Percentiles rank a stretch among this genome's conserved stretches.
Evolutionary conservation across 83 land plant genomes (phyloP).

Genomic region (Picea abies): DNA sequence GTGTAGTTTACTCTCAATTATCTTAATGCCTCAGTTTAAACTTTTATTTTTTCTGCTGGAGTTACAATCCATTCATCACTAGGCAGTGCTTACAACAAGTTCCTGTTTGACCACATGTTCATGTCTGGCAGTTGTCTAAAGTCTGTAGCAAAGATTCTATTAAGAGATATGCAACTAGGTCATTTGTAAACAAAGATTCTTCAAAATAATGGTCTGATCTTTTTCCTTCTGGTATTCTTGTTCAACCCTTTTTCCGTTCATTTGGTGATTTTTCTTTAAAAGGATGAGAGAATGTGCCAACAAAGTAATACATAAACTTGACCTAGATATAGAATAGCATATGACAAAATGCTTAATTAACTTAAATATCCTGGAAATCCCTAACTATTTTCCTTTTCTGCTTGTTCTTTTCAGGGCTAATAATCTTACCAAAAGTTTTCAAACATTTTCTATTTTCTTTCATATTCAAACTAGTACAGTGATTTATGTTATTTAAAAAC

Average conservation of each 20-base stretch:
- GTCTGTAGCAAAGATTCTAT: neutral
- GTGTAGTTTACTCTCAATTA: neutral
- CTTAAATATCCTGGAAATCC: too few species aligned
- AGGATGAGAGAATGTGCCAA: neutral
- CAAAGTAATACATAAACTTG: too few species aligned
- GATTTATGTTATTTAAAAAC: neutral
- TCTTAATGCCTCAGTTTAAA: too few species aligned
- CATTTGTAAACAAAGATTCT: neutral
- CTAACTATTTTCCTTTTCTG: neutral
- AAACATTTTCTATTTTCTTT: neutral
- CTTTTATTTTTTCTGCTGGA: too few species aligned
- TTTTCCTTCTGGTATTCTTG: neutral
- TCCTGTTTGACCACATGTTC: too few species aligned
- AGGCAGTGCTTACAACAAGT: too few species aligned
- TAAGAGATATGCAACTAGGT: neutral
- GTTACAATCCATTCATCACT: too few species aligned
- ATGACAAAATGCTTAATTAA: neutral
- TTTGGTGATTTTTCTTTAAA: neutral
- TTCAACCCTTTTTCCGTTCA: neutral
- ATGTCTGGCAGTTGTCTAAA: neutral
- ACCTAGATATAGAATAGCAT: neutral
- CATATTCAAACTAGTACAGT: slow-evolving; percentile 5
- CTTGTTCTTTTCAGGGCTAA: neutral
- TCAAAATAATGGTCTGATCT: neutral
- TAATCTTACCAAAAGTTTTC: neutral